Evolutionary conservation across 257 asterid species (phyloP), one percentile per base, ranked within the genome.

Genomic region (Apocynum venetum): DNA sequence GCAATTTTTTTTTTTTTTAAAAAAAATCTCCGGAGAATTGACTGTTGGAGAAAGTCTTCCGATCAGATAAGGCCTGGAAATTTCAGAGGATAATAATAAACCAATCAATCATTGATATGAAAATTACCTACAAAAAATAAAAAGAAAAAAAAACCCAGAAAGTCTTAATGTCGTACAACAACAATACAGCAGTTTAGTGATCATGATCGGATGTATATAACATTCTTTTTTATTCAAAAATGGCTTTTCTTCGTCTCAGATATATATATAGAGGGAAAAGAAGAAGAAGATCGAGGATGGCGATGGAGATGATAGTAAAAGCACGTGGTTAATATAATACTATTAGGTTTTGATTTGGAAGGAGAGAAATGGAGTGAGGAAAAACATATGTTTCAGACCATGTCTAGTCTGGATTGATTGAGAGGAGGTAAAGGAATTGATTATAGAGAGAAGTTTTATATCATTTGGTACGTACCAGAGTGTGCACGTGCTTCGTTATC

Each of bases 401-500:
- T 44, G 38, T 47, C 47, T 64, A 47, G 71, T 53, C 75, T 75
- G 55, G 65, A 76, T 20, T 51, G 43, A 65, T 61, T 0, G 17
- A 48, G 59, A 72, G 43, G 9, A 74, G 25, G 60, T 41, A 43
- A 46, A 67, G 74, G 55, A n/a, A 70, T 31, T 47, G 59, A 47
- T 20, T 49, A 13, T 9, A 31, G 20, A 6, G 75, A 25, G 40
- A 49, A 48, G 25, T 72, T 48, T 40, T 78, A 74, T 75, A 77
- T 59, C 52, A 83, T 75, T 76, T 77, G 44, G 59, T 19, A 19
- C 8, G 71, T 77, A 72, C 77, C 78, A 65, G 79, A 36, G 46
- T 74, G 74, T 80, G 86, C 91, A 86, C 89, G 91, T 86, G 96
- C 72, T 88, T 67, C 73, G 15, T 71, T 86, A 71, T 38, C 78